These are phyloP conservation scores for Trypanosoma avium DNA, from an alignment of 208 protist species.

Conservation along the genomic window DNA sequence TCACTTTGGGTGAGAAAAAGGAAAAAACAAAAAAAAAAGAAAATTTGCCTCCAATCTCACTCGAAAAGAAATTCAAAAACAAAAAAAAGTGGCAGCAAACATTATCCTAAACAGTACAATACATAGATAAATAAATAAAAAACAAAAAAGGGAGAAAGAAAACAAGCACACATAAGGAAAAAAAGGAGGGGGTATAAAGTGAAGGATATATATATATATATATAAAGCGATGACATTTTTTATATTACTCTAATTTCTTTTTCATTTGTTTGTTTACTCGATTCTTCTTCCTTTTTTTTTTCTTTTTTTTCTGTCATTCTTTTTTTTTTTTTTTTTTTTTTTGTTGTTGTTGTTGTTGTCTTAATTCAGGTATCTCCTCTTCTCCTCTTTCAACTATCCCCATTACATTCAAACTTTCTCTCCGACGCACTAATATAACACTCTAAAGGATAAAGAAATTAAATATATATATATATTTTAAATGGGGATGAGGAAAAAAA, in stretches of 20 bases:
- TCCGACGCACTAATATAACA: not conserved
- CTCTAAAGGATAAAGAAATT: not conserved
- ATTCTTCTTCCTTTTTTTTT: not conserved
- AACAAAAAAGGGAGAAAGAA: too few species aligned
- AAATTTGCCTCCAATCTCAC: too few species aligned
- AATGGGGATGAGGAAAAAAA: not conserved
- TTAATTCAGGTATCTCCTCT: constrained; percentile 7
- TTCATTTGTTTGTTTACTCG: not conserved
- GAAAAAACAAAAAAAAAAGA: too few species aligned
- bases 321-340: not conserved
- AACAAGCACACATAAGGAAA: too few species aligned
- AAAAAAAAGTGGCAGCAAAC: too few species aligned
- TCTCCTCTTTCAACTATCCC: not conserved
- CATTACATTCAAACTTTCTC: not conserved
- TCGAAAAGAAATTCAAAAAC: too few species aligned
- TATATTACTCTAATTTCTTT: not conserved
- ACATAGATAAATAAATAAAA: too few species aligned
- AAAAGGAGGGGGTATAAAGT: too few species aligned
- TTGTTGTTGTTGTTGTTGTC: constrained; percentile 6
- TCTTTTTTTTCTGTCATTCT: not conserved
- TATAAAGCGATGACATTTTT: not conserved
- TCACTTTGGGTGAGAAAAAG: too few species aligned
- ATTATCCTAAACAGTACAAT: too few species aligned
- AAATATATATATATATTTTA: constrained; percentile 1
- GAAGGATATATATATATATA: not conserved